These are phyloP conservation scores for Phaffomyces thermotolerans DNA, from an alignment of 805 yeast genomes.

Conservation along the genomic window DNA sequence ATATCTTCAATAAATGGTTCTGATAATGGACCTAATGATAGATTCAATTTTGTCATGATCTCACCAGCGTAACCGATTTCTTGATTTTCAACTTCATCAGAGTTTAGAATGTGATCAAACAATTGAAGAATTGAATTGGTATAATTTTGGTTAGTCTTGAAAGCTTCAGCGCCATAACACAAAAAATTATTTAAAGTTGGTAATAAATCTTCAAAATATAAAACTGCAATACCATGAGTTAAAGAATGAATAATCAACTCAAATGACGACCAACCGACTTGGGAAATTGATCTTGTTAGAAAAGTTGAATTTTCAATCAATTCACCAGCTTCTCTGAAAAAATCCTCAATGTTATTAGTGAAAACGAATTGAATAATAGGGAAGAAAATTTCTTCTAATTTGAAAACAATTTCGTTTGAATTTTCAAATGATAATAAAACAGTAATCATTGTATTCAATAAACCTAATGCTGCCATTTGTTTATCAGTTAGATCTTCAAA, in stretches of 20 bases:
- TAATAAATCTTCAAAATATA: constrained; percentile 68
- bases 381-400: constrained; percentile 57
- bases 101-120: constrained; percentile 33
- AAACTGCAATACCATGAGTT: constrained; percentile 45
- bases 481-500: constrained; percentile 51
- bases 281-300: constrained; percentile 51
- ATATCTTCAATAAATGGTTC: constrained; percentile 35
- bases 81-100: constrained; percentile 44
- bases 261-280: constrained; percentile 70
- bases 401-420: constrained; percentile 55
- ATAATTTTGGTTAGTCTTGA: constrained; percentile 40
- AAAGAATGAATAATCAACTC: constrained; percentile 36
- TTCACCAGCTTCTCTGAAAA: constrained; percentile 70
- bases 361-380: constrained; percentile 69
- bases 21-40: constrained; percentile 44
- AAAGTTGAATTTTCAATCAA: constrained; percentile 65
- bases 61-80: constrained; percentile 57
- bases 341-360: constrained; percentile 59
- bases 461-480: constrained; percentile 74
- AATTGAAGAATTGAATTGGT: constrained; percentile 44
- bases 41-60: constrained; percentile 54
- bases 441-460: constrained; percentile 75
- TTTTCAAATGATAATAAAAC: constrained; percentile 78
- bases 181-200: constrained; percentile 71
- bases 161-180: constrained; percentile 47